Evolutionary conservation across 2,329 filamentous ascomycete genomes (phyloP).

Genomic region (Ustilaginoidea virens): DNA sequence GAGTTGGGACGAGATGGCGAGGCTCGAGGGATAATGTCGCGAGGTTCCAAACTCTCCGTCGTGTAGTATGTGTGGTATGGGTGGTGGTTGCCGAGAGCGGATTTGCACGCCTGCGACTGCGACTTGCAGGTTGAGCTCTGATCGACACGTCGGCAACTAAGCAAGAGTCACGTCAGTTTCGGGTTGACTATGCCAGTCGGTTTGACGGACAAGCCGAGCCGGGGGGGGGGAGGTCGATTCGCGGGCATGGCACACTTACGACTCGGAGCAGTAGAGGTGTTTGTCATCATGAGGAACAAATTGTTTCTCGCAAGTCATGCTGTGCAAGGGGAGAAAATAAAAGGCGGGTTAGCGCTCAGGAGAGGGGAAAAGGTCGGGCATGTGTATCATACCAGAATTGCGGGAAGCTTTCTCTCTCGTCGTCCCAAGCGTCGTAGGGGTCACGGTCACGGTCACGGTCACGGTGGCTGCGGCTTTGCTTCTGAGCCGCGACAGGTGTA

Average conservation of each 20-base stretch:
- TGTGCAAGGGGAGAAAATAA: conserved; percentile 14
- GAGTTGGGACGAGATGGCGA: conserved; percentile 45
- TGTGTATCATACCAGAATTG: conserved; percentile 40
- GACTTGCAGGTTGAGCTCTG: conserved; percentile 22
- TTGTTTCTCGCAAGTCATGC: conserved; percentile 54
- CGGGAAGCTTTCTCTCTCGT: conserved; percentile 48
- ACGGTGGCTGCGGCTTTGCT: conserved; percentile 33
- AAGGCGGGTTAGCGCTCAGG: not conserved
- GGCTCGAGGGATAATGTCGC: conserved; percentile 48
- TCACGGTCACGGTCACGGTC: conserved; percentile 35
- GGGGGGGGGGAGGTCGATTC: not conserved
- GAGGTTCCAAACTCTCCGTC: conserved; percentile 35
- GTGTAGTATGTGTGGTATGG: conserved; percentile 30
- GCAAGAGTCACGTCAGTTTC: conserved; percentile 9
- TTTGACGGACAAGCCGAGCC: no score
- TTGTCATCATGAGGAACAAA: conserved; percentile 43
- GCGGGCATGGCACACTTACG: conserved; percentile 36
- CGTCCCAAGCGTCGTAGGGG: conserved; percentile 30
- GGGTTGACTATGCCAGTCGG: no score
- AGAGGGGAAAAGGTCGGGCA: not conserved
- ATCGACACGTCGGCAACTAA: conserved; percentile 39
- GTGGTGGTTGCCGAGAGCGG: conserved; percentile 15
- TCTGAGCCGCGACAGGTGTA: conserved; percentile 24
- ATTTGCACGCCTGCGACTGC: conserved; percentile 4
- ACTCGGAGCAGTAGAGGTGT: conserved; percentile 46